These are phyloP conservation scores for Aspergillus funiculosus DNA, from an alignment of 495 filamentous ascomycete genomes.

Conservation along the genomic window DNA sequence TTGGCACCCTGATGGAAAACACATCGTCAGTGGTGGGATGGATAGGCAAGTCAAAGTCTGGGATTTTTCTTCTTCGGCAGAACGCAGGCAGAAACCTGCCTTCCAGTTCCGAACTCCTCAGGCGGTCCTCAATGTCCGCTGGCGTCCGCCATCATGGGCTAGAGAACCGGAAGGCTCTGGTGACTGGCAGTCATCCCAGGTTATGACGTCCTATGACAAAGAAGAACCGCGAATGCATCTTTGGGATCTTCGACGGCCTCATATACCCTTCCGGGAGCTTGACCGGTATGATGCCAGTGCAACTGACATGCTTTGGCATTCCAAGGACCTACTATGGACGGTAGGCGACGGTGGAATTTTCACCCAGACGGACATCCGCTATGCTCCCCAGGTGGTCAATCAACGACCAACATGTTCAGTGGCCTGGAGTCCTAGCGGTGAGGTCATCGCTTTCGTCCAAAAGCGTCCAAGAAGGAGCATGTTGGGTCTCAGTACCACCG, in stretches of 20 bases:
- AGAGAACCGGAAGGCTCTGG: slow-evolving; percentile 58
- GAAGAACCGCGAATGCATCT: slow-evolving; percentile 69
- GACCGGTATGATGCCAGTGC: slow-evolving; percentile 65
- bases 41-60: slow-evolving; percentile 86
- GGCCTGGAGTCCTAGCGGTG: slow-evolving; percentile 44
- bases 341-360: slow-evolving; percentile 79
- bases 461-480: slow-evolving; percentile 40
- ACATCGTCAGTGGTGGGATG: slow-evolving; percentile 75
- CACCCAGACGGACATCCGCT: slow-evolving; percentile 81
- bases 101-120: slow-evolving; percentile 57
- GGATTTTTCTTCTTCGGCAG: slow-evolving; percentile 75
- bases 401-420: slow-evolving; percentile 41
- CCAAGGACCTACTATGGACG: slow-evolving; percentile 86
- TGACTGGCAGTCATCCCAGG: slow-evolving; percentile 59
- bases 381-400: slow-evolving; percentile 72
- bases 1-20: slow-evolving; percentile 93
- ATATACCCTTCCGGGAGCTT: slow-evolving; percentile 81
- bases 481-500: slow-evolving; percentile 30
- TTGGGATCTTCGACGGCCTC: slow-evolving; percentile 86
- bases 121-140: slow-evolving; percentile 70
- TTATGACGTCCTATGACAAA: slow-evolving; percentile 62
- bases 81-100: slow-evolving; percentile 71
- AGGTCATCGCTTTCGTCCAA: slow-evolving; percentile 44
- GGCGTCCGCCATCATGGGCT: slow-evolving; percentile 77
- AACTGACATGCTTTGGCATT: slow-evolving; percentile 81